Evolutionary conservation across 495 filamentous ascomycete species (phyloP).

Genomic region (Penicillium cataractarum): DNA sequence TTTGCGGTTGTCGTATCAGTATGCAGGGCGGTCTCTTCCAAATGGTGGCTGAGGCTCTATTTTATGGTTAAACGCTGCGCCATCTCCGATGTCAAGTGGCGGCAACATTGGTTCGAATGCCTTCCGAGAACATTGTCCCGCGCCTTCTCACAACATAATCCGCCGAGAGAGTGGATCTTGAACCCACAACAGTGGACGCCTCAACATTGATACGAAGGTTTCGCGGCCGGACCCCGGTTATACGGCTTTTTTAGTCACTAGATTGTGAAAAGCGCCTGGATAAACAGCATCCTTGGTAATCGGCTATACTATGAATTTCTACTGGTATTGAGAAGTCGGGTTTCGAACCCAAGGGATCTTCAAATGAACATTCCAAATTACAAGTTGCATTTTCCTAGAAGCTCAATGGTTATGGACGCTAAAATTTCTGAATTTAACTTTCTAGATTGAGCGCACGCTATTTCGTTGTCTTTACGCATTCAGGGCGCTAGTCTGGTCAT

Average conservation of each 20-base stretch:
- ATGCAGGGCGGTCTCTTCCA: neutral
- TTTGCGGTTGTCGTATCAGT: neutral
- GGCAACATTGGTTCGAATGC: conserved; percentile 4
- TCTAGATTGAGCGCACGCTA: neutral
- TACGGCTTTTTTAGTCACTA: neutral
- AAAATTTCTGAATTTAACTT: neutral
- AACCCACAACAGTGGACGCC: neutral
- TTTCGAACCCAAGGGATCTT: neutral
- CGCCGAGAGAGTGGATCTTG: conserved; percentile 12
- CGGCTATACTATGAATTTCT: neutral
- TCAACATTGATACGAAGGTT: neutral
- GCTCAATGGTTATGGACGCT: neutral
- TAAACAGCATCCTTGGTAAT: neutral
- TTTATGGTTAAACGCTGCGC: neutral
- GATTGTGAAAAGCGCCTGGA: neutral
- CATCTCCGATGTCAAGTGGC: neutral
- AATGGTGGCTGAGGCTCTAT: neutral
- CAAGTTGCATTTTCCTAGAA: neutral
- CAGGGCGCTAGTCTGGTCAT: conserved; percentile 27
- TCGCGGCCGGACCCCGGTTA: neutral
- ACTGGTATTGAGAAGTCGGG: neutral
- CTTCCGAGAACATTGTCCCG: conserved; percentile 14
- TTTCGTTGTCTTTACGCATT: too few species aligned
- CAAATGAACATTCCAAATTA: too few species aligned
- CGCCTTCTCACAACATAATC: conserved; percentile 24